Conservation (phyloP, 2,329 filamentous ascomycete genomes). For the Fusarium ambrosium region DNA sequence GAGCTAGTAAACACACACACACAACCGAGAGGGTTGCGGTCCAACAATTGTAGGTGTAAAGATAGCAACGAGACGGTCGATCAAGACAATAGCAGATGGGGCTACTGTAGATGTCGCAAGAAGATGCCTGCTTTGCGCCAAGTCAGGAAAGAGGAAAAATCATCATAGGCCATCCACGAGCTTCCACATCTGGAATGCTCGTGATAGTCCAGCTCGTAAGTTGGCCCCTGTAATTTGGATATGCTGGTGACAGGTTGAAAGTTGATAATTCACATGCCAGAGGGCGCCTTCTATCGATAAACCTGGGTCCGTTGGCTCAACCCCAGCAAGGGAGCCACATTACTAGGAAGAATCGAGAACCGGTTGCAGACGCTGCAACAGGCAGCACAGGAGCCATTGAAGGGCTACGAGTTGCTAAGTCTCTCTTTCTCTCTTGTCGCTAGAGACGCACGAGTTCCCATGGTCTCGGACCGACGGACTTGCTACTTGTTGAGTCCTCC, state of each 20-base stretch:
- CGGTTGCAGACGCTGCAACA: constrained; percentile 35
- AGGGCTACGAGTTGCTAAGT: constrained; percentile 19
- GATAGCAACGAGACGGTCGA: constrained; percentile 9
- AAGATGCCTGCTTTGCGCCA: not conserved
- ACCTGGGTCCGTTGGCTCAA: constrained; percentile 9
- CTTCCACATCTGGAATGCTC: constrained; percentile 7
- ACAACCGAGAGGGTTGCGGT: constrained; percentile 21
- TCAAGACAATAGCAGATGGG: constrained; percentile 8
- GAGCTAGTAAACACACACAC: constrained; percentile 7
- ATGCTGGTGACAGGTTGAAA: not conserved
- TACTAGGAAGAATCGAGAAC: constrained; percentile 38
- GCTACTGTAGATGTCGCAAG: not conserved
- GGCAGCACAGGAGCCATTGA: constrained; percentile 22
- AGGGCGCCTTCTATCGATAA: constrained; percentile 19
- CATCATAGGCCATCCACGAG: not conserved
- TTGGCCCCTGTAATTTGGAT: constrained; percentile 4
- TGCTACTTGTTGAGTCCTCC: not conserved
- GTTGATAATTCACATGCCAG: constrained; percentile 40
- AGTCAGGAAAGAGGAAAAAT: constrained; percentile 3
- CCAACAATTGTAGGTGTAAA: constrained; percentile 17
- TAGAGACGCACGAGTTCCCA: constrained; percentile 3
- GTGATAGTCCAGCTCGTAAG: constrained; percentile 12
- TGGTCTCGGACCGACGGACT: constrained; percentile 12
- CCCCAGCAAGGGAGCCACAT: constrained; percentile 20
- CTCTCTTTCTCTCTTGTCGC: constrained; percentile 26